These are phyloP conservation scores for Panaeolus cyanescens DNA, from an alignment of 768 basidiomycete species.

Conservation along the genomic window DNA sequence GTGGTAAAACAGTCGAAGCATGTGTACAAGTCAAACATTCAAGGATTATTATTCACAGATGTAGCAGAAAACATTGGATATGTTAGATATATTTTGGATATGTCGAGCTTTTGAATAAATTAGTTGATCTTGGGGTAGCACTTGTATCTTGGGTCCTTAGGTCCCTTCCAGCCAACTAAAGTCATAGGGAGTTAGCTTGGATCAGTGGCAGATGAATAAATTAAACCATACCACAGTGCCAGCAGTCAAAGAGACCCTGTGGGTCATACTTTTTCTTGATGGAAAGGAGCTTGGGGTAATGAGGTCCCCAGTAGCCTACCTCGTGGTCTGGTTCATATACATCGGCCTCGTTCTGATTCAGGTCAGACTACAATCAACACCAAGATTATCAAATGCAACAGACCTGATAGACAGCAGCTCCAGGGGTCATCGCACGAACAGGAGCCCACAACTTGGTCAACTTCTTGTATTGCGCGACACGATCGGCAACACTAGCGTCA, in stretches of 20 bases:
- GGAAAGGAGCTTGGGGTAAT: conserved; percentile 6
- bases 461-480: conserved; percentile 11
- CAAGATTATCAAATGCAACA: not conserved
- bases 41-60: too few relatives aligned
- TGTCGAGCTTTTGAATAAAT: too few relatives aligned
- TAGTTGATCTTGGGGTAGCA: not conserved
- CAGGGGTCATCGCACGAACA: conserved; percentile 3
- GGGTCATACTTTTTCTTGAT: conserved; percentile 12
- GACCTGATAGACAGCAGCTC: conserved; percentile 9
- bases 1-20: too few relatives aligned
- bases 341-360: not conserved
- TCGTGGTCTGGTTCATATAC: conserved; percentile 6
- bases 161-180: not conserved
- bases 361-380: not conserved
- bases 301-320: conserved; percentile 5
- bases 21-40: too few relatives aligned
- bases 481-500: conserved; percentile 13
- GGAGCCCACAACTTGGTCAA: conserved; percentile 4
- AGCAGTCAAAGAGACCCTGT: conserved; percentile 5
- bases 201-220: not conserved
- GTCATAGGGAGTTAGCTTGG: not conserved
- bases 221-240: not conserved
- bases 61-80: too few relatives aligned
- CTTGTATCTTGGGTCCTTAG: not conserved
- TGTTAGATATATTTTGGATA: too few relatives aligned